Evolutionary conservation across 2,329 filamentous ascomycete species (phyloP).

Genomic region (Aspergillus fischeri): DNA sequence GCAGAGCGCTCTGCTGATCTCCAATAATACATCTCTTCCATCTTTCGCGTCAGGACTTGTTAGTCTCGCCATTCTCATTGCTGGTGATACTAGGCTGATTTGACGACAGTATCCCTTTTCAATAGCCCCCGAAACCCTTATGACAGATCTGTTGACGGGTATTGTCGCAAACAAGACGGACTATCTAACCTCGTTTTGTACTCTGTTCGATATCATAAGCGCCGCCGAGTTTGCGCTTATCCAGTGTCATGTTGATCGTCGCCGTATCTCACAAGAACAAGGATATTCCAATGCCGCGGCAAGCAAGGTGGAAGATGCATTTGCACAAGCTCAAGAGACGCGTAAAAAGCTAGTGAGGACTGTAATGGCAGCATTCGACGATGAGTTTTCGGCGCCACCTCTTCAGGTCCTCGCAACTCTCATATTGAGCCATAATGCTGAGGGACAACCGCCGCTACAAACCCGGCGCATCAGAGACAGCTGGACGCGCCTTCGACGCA

Average conservation of each 20-base stretch:
- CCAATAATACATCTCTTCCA: conserved; percentile 22
- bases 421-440: conserved; percentile 17
- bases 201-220: conserved; percentile 32
- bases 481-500: conserved; percentile 13
- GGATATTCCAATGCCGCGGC: conserved; percentile 12
- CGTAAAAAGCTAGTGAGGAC: conserved; percentile 18
- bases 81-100: conserved; percentile 5
- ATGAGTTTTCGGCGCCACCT: conserved; percentile 14
- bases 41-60: conserved; percentile 29
- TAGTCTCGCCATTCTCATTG: conserved; percentile 4
- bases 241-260: conserved; percentile 33
- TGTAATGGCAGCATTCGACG: conserved; percentile 19
- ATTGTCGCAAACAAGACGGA: conserved; percentile 17
- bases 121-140: conserved; percentile 22
- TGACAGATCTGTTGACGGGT: conserved; percentile 17
- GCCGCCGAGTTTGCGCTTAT: conserved; percentile 31
- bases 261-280: conserved; percentile 20
- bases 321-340: conserved; percentile 13
- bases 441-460: conserved; percentile 14
- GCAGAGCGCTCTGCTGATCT: conserved; percentile 6
- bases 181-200: conserved; percentile 30
- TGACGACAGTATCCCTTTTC: conserved; percentile 28
- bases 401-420: conserved; percentile 18
- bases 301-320: conserved; percentile 15
- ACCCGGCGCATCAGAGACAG: conserved; percentile 17